Conservation (phyloP, 2,329 filamentous ascomycete species). For the Ophiostoma angusticollis region DNA sequence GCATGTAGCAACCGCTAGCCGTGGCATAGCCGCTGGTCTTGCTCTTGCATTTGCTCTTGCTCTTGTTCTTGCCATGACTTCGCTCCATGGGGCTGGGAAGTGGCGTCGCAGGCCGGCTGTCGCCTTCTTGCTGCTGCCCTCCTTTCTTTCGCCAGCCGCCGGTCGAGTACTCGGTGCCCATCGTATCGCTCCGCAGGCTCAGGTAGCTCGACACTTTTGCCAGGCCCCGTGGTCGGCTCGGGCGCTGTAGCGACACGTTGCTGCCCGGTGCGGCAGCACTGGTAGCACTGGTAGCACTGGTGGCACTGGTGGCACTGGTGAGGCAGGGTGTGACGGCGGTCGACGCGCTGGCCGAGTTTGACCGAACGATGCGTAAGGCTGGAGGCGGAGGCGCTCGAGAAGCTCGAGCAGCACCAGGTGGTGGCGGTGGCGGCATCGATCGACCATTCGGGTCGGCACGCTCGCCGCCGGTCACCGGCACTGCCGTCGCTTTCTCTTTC, state of each 20-base stretch:
- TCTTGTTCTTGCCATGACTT: not conserved
- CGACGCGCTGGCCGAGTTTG: not conserved
- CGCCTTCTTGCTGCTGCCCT: not conserved
- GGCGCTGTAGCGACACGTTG: too few species aligned
- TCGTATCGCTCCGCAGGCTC: conserved; percentile 10
- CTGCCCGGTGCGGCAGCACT: too few species aligned
- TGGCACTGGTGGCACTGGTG: too few species aligned
- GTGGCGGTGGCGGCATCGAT: too few species aligned
- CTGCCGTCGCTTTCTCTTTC: not conserved
- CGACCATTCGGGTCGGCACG: too few species aligned
- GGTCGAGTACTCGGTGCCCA: not conserved
- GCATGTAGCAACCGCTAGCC: too few species aligned
- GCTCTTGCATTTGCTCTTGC: not conserved
- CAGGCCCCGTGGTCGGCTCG: conserved; percentile 1
- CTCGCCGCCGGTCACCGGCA: too few species aligned
- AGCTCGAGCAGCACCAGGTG: too few species aligned
- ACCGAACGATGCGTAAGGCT: too few species aligned
- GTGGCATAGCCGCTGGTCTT: not conserved
- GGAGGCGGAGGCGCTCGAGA: not conserved
- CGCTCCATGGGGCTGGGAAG: not conserved
- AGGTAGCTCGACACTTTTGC: conserved; percentile 15
- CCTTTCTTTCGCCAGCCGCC: not conserved
- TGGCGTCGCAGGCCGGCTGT: not conserved
- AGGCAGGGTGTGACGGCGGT: not conserved
- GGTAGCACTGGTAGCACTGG: too few species aligned